phyloP scores from a whole-genome alignment of 1,284 basidiomycete species.

The Microbotryomycetes sp. region DNA sequence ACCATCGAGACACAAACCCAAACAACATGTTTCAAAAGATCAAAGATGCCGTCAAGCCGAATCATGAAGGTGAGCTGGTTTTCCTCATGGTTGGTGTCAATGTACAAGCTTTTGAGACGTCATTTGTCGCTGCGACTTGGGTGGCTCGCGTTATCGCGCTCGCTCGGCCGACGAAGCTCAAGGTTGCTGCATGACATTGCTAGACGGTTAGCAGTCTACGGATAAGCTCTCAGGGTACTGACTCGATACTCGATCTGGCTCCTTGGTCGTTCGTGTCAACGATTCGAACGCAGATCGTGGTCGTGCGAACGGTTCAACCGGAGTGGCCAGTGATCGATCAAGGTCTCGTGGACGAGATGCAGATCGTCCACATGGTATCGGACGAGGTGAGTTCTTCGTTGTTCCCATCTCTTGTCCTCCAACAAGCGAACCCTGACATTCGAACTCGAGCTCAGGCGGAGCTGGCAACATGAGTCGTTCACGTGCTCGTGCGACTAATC shows the following conservation, averaged over 20 bases:
- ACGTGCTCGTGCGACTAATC: conserved; percentile 22
- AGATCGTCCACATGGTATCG: neutral
- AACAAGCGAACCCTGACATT: no score
- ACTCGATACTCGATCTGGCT: neutral
- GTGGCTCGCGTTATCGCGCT: neutral
- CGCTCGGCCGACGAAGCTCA: neutral
- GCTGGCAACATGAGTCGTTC: conserved; percentile 33
- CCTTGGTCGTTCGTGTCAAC: neutral
- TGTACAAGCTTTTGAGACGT: no score
- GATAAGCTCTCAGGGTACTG: neutral
- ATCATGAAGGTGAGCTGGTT: neutral
- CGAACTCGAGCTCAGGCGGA: conserved; percentile 19
- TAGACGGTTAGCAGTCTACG: neutral
- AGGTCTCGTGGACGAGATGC: neutral
- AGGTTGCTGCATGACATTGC: neutral
- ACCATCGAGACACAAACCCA: no score
- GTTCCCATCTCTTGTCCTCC: no score
- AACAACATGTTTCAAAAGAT: neutral
- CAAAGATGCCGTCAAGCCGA: neutral
- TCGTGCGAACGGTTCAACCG: neutral
- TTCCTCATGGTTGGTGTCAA: no score
- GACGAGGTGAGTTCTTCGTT: neutral
- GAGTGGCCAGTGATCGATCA: neutral
- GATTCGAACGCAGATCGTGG: neutral
- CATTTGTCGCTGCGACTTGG: neutral